Evolutionary conservation across 768 basidiomycete genomes (phyloP).

Genomic region (Termitomyces bulborhizus): DNA sequence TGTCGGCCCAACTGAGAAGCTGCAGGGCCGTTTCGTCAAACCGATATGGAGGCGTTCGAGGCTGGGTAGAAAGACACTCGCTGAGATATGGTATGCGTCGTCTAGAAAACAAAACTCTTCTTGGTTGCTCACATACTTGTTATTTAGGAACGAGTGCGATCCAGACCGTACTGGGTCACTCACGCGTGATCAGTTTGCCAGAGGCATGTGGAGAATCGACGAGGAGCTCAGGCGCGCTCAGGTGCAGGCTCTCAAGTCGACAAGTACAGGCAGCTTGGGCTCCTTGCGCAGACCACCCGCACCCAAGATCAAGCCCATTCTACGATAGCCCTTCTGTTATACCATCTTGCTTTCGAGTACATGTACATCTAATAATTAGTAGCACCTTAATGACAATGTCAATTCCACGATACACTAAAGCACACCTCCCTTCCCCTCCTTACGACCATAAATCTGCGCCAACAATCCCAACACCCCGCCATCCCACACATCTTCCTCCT

Average conservation of each 20-base stretch:
- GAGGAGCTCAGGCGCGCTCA: slow-evolving; percentile 70
- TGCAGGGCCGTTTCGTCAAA: slow-evolving; percentile 53
- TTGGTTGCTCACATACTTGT: background rate
- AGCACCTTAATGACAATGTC: background rate
- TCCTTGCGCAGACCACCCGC: slow-evolving; percentile 15
- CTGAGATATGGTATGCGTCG: slow-evolving; percentile 62
- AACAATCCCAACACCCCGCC: slow-evolving; percentile 81
- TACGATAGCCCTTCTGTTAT: slow-evolving; percentile 16
- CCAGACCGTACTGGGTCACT: slow-evolving; percentile 47
- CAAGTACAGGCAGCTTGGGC: slow-evolving; percentile 18
- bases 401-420: slow-evolving; percentile 17
- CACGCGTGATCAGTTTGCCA: slow-evolving; percentile 59
- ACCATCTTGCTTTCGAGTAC: background rate
- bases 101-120: too few species aligned
- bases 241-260: slow-evolving; percentile 27
- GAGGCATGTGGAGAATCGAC: slow-evolving; percentile 85
- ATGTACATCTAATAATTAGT: background rate
- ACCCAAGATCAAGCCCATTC: slow-evolving; percentile 20
- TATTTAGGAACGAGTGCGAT: slow-evolving; percentile 66
- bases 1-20: slow-evolving; percentile 35
- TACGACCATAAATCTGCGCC: slow-evolving; percentile 78
- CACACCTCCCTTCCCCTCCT: slow-evolving; percentile 43
- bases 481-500: slow-evolving; percentile 70
- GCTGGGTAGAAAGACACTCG: slow-evolving; percentile 45
- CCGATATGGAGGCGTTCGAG: slow-evolving; percentile 59